Evolutionary conservation across 2,329 filamentous ascomycete genomes (phyloP).

Genomic region (Pseudocercospora crystallina): DNA sequence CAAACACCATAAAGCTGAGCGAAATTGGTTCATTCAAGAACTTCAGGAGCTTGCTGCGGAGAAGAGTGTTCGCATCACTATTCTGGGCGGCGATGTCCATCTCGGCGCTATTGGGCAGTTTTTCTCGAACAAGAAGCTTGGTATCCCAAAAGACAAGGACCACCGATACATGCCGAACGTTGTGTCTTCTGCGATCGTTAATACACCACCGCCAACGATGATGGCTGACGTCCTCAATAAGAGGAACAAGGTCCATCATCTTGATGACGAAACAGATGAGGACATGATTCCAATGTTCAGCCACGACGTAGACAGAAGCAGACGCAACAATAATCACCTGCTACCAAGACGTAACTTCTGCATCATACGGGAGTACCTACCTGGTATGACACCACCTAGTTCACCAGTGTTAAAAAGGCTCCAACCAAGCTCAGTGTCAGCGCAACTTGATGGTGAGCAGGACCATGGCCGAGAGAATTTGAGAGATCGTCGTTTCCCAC

Average conservation of each 20-base stretch:
- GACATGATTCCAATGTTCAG: slow-evolving; percentile 93
- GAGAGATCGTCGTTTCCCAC: slow-evolving; percentile 26
- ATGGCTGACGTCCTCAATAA: slow-evolving; percentile 91
- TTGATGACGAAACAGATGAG: slow-evolving; percentile 77
- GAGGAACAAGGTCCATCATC: slow-evolving; percentile 73
- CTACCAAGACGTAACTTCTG: slow-evolving; percentile 95
- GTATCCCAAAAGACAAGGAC: slow-evolving; percentile 78
- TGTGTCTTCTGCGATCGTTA: slow-evolving; percentile 90
- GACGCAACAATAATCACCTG: slow-evolving; percentile 85
- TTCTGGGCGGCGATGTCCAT: slow-evolving; percentile 92
- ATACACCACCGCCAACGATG: slow-evolving; percentile 82
- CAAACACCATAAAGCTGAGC: slow-evolving; percentile 88
- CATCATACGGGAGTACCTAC: slow-evolving; percentile 80
- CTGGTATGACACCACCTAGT: slow-evolving; percentile 70
- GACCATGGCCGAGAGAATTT: slow-evolving; percentile 9
- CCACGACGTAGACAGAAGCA: slow-evolving; percentile 83
- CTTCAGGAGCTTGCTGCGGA: slow-evolving; percentile 90
- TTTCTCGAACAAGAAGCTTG: slow-evolving; percentile 83
- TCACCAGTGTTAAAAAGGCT: slow-evolving; percentile 54
- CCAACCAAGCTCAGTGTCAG: slow-evolving; percentile 6
- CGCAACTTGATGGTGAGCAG: slow-evolving; percentile 15
- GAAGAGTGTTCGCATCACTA: slow-evolving; percentile 87
- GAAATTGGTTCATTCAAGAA: slow-evolving; percentile 82
- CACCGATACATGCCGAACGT: slow-evolving; percentile 97
- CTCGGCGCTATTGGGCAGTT: slow-evolving; percentile 91